Percentiles rank a stretch among this genome's conserved stretches.
These are phyloP conservation scores for Pyrenopolyporus hunteri DNA, from an alignment of 495 filamentous ascomycete genomes.

Conservation along the genomic window DNA sequence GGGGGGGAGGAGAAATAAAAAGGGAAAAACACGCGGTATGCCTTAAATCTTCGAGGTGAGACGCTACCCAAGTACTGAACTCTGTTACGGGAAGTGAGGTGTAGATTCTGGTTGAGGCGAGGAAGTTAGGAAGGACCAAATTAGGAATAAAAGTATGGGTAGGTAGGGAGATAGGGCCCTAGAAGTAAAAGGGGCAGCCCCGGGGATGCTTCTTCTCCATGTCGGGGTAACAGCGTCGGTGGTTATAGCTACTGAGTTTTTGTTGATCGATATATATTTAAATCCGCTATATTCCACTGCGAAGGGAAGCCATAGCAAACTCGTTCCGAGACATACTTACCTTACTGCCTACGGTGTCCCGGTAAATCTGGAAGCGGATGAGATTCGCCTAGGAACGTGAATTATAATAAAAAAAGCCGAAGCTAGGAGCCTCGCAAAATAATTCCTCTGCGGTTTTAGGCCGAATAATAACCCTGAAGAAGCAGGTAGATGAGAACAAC, in stretches of 20 bases:
- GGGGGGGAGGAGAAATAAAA: constrained; percentile 10
- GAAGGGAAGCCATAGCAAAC: not conserved
- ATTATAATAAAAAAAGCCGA: not conserved
- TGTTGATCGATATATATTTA: constrained; percentile 9
- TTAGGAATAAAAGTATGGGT: not conserved
- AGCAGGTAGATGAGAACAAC: not conserved
- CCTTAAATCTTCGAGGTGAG: not conserved
- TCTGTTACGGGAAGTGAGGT: not conserved
- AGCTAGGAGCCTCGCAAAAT: not conserved
- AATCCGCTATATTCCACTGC: constrained; percentile 9
- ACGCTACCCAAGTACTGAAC: not conserved
- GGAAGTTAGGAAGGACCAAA: constrained; percentile 3
- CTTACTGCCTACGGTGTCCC: not conserved
- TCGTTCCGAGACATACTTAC: not conserved
- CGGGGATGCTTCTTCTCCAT: not conserved
- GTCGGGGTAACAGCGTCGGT: not conserved
- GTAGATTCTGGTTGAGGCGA: not conserved
- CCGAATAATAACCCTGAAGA: no score
- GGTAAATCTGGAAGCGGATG: no score
- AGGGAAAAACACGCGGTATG: constrained; percentile 2
- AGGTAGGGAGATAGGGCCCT: not conserved
- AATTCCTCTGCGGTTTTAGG: no score
- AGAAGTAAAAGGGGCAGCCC: constrained; percentile 2
- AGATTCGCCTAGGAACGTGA: no score
- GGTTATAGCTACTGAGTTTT: not conserved